These are phyloP conservation scores for Lepraria neglecta DNA, from an alignment of 495 filamentous ascomycete genomes.

Conservation along the genomic window DNA sequence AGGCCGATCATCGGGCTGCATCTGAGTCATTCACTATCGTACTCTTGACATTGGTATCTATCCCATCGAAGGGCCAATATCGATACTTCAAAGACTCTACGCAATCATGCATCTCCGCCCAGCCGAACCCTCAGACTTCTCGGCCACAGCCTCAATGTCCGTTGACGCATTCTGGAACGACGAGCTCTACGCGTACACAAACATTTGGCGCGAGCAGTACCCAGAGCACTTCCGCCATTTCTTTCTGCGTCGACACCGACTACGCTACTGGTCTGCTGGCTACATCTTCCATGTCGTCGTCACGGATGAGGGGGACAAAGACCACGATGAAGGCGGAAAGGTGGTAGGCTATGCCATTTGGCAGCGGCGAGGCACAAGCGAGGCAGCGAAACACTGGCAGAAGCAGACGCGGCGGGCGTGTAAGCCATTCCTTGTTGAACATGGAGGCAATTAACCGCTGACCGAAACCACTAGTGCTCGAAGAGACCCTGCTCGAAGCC, in stretches of 20 bases:
- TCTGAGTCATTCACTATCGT: too few relatives aligned
- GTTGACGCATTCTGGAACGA: constrained; percentile 3
- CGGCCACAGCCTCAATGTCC: constrained; percentile 7
- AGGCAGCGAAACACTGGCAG: not conserved
- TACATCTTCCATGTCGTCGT: constrained; percentile 8
- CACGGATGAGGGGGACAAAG: constrained; percentile 7
- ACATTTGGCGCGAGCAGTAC: constrained; percentile 3
- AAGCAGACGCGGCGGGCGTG: not conserved
- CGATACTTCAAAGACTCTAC: not conserved
- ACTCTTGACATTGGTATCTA: too few relatives aligned
- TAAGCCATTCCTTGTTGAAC: not conserved
- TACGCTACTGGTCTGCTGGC: not conserved
- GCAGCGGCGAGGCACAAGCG: constrained; percentile 4
- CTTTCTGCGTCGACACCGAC: constrained; percentile 5
- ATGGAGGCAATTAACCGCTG: not conserved
- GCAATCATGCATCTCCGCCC: not conserved
- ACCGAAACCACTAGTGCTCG: not conserved
- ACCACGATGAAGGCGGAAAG: not conserved
- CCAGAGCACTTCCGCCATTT: not conserved
- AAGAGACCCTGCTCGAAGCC: not conserved
- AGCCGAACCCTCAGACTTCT: constrained; percentile 11
- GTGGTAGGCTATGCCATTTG: constrained; percentile 9
- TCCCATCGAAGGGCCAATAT: not conserved
- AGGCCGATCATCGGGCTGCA: too few relatives aligned
- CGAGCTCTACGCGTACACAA: constrained; percentile 14